phyloP scores from a whole-genome alignment of 441 rosid genomes.

The Pelargonium fulgidum region DNA sequence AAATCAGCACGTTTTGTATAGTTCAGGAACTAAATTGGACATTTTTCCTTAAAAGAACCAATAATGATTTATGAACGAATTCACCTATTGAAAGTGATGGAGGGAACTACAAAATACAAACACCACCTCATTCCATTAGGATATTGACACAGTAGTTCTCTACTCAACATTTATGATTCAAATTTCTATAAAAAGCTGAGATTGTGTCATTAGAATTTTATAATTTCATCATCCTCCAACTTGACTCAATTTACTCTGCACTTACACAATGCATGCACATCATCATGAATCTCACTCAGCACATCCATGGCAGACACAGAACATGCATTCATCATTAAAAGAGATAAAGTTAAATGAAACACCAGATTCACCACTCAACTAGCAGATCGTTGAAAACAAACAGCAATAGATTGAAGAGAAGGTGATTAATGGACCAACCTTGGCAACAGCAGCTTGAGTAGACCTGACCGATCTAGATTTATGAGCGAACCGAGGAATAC shows the following conservation, averaged over 20 bases:
- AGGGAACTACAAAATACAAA: background rate
- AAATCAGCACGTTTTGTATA: too few relatives aligned
- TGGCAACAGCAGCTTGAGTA: constrained; percentile 9
- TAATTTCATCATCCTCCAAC: too few relatives aligned
- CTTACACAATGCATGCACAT: background rate
- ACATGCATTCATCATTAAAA: background rate
- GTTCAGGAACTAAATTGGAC: too few relatives aligned
- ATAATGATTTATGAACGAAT: background rate
- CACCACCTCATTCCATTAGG: background rate
- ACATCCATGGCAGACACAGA: background rate
- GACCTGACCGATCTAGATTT: constrained; percentile 12
- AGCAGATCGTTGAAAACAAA: background rate
- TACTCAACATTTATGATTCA: background rate
- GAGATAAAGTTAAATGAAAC: background rate
- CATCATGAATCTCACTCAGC: background rate
- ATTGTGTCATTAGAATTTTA: too few relatives aligned
- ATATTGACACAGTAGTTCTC: background rate
- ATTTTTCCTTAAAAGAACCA: background rate
- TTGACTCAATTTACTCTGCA: background rate
- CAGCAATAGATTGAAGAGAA: background rate
- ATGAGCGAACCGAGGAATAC: constrained; percentile 3
- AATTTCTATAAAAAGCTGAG: too few relatives aligned
- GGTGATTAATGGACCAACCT: background rate
- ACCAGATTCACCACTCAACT: background rate
- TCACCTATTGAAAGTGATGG: background rate